These are phyloP conservation scores for Aspergillus carlsbadensis DNA, from an alignment of 495 filamentous ascomycete species.

Conservation along the genomic window DNA sequence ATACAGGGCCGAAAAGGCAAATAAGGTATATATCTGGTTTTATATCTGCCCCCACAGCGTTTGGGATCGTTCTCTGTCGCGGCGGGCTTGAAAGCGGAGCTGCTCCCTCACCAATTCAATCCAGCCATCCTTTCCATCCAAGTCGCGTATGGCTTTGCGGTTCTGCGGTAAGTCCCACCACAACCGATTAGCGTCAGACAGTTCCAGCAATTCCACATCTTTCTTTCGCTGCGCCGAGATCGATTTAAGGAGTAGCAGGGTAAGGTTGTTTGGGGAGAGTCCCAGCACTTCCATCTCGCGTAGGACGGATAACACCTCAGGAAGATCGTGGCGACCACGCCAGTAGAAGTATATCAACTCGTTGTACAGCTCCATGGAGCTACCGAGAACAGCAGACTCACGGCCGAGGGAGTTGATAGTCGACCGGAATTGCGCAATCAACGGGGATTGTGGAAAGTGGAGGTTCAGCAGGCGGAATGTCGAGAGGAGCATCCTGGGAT, in stretches of 20 bases:
- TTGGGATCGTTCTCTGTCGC: too few species aligned
- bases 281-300: slow-evolving; percentile 76
- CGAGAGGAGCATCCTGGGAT: slow-evolving; percentile 61
- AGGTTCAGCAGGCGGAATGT: slow-evolving; percentile 63
- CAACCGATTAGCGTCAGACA: slow-evolving; percentile 7
- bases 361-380: slow-evolving; percentile 72
- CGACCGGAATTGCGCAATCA: slow-evolving; percentile 63
- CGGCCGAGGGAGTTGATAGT: slow-evolving; percentile 69
- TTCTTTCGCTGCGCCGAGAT: slow-evolving; percentile 27
- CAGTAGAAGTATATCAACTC: slow-evolving; percentile 65
- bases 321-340: slow-evolving; percentile 59
- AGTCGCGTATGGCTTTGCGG: slow-evolving; percentile 30
- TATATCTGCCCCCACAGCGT: too few species aligned
- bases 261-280: slow-evolving; percentile 59
- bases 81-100: background rate
- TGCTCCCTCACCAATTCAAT: slow-evolving; percentile 23
- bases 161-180: slow-evolving; percentile 45
- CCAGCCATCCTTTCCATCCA: slow-evolving; percentile 32
- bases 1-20: too few species aligned
- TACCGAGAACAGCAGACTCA: slow-evolving; percentile 69
- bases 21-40: too few species aligned
- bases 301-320: slow-evolving; percentile 59
- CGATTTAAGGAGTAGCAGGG: slow-evolving; percentile 46
- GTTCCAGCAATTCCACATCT: slow-evolving; percentile 18
- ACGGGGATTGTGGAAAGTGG: slow-evolving; percentile 58